Conservation (phyloP, 2,329 filamentous ascomycete species). For the Furcasterigmium sp. region DNA sequence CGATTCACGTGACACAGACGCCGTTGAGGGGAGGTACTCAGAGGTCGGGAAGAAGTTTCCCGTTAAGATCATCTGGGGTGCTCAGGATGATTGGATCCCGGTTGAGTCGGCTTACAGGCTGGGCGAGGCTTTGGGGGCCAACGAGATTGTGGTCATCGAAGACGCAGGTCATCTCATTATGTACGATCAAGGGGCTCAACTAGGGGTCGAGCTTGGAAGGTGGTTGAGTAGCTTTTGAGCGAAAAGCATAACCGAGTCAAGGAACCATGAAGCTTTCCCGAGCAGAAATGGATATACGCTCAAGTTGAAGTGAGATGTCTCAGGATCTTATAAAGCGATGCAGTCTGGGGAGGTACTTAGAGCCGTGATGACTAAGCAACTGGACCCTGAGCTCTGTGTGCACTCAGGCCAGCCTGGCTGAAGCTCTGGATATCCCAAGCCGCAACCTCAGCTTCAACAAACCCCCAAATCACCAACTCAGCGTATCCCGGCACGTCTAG, state of each 20-base stretch:
- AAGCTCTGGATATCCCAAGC: conserved; percentile 2
- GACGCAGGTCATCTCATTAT: conserved; percentile 38
- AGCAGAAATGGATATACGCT: too few species aligned
- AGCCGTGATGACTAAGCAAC: too few species aligned
- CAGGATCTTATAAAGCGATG: too few species aligned
- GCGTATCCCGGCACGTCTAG: neutral
- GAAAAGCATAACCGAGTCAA: too few species aligned
- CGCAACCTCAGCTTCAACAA: conserved; percentile 1
- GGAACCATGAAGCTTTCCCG: too few species aligned
- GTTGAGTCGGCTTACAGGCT: conserved; percentile 24
- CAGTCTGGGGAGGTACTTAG: too few species aligned
- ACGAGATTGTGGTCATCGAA: conserved; percentile 23
- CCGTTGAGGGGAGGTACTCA: conserved; percentile 29
- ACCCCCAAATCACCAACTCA: neutral
- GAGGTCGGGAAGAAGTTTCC: conserved; percentile 27
- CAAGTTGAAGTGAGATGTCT: too few species aligned
- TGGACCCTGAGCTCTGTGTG: too few species aligned
- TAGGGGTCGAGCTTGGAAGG: conserved; percentile 29
- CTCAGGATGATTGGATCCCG: conserved; percentile 36
- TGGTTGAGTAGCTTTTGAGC: conserved; percentile 20
- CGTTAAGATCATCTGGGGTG: conserved; percentile 38
- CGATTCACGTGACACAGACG: conserved; percentile 4
- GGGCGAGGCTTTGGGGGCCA: conserved; percentile 20
- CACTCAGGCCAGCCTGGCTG: conserved; percentile 8
- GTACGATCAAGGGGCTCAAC: conserved; percentile 32